Conservation (phyloP, 176 grass and related monocot species). For the Cenchrus purpureus region DNA sequence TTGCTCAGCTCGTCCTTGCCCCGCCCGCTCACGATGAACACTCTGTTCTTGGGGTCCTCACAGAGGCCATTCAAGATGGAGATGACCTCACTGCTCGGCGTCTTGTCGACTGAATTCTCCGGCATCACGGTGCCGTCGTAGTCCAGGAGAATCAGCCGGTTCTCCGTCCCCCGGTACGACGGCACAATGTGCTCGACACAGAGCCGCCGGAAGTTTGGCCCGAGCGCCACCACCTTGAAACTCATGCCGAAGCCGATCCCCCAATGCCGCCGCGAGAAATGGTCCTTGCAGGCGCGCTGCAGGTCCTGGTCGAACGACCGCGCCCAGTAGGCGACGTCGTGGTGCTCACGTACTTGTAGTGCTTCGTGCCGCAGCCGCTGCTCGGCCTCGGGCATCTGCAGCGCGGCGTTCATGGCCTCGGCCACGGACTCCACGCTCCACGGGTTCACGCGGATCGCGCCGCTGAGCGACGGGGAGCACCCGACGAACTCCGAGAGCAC, state of each 20-base stretch:
- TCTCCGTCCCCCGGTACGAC: conserved; percentile 37
- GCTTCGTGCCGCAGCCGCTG: conserved; percentile 42
- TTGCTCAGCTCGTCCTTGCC: conserved; percentile 44
- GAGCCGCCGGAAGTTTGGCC: conserved; percentile 38
- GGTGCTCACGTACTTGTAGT: conserved; percentile 46
- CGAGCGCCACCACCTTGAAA: conserved; percentile 44
- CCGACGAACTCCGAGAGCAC: conserved; percentile 59
- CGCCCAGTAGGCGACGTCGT: conserved; percentile 54
- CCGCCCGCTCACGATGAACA: conserved; percentile 56
- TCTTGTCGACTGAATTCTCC: no score
- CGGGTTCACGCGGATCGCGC: conserved; percentile 56
- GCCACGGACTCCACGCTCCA: conserved; percentile 45
- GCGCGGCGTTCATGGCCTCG: conserved; percentile 45
- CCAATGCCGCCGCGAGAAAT: background rate
- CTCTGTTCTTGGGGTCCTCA: conserved; percentile 37
- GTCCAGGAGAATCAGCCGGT: conserved; percentile 53
- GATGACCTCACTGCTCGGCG: no score
- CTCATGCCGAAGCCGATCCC: conserved; percentile 46
- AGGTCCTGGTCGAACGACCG: conserved; percentile 39
- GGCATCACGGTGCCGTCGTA: conserved; percentile 60
- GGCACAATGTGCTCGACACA: conserved; percentile 18
- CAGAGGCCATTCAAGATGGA: no score
- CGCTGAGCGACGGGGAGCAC: conserved; percentile 51
- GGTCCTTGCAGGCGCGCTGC: conserved; percentile 25
- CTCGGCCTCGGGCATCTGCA: conserved; percentile 30